A percentile compares a stretch with the other conserved stretches of the same genome.
Evolutionary conservation across 306 rosid genomes (phyloP).

Genomic region (Casuarina equisetifolia): DNA sequence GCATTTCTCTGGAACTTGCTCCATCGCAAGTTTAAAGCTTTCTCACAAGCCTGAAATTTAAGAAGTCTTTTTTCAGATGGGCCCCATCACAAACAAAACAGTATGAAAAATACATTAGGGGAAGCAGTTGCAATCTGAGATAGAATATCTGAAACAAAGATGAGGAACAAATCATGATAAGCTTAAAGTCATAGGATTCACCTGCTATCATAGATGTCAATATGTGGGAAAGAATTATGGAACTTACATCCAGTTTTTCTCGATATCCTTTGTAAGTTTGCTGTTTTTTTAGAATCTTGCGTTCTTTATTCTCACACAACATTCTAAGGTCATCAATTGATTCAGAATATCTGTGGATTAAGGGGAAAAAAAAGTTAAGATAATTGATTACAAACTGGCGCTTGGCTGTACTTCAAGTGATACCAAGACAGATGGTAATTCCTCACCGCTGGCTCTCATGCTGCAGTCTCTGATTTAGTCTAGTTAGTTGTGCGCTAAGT

Average conservation of each 20-base stretch:
- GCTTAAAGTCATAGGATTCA: not conserved
- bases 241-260: constrained; percentile 50
- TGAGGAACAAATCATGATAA: not conserved
- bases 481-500: constrained; percentile 64
- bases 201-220: not conserved
- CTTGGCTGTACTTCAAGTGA: constrained; percentile 22
- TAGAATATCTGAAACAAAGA: not conserved
- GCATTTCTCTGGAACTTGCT: constrained; percentile 66
- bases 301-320: constrained; percentile 60
- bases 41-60: constrained; percentile 62
- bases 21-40: constrained; percentile 55
- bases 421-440: constrained; percentile 14
- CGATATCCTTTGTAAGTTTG: constrained; percentile 61
- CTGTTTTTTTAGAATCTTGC: constrained; percentile 59
- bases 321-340: constrained; percentile 78
- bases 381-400: constrained; percentile 7
- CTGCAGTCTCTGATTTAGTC: constrained; percentile 54
- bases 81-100: not conserved
- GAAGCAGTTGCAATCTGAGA: not conserved
- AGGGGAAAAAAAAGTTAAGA: constrained; percentile 1
- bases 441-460: constrained; percentile 66
- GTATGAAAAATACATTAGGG: not conserved
- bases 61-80: not conserved
- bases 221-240: not conserved
- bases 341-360: constrained; percentile 59